Conservation (phyloP, 1,284 basidiomycete species). For the Anthracocystis walkeri region DNA sequence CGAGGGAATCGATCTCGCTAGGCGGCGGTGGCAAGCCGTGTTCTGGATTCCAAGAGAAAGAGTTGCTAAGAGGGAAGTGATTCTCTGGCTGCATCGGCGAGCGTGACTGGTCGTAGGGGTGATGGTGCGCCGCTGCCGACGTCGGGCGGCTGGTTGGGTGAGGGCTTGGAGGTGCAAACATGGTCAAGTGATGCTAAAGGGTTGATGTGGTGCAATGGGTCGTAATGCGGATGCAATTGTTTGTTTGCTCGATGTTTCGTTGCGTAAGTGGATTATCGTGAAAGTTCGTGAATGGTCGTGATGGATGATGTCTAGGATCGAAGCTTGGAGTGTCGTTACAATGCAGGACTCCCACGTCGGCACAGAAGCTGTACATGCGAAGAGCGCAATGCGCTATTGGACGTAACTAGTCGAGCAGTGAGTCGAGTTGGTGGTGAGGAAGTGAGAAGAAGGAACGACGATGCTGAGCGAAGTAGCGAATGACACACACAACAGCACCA, state of each 20-base stretch:
- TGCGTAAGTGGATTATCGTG: background rate
- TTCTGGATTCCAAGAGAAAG: constrained; percentile 53
- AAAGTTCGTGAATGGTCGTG: constrained; percentile 18
- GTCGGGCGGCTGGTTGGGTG: constrained; percentile 31
- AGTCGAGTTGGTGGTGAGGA: constrained; percentile 2
- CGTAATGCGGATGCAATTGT: background rate
- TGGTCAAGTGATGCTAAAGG: constrained; percentile 10
- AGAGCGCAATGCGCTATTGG: background rate
- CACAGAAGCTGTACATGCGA: constrained; percentile 4
- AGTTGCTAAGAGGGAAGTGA: constrained; percentile 23
- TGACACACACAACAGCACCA: background rate
- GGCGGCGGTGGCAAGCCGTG: constrained; percentile 59
- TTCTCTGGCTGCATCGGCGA: constrained; percentile 17
- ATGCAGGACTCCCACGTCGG: background rate
- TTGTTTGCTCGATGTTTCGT: background rate
- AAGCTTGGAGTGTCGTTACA: constrained; percentile 1
- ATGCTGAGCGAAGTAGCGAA: background rate
- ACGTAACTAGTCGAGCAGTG: background rate
- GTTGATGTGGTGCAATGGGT: background rate
- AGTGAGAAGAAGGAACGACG: constrained; percentile 2
- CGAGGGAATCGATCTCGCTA: constrained; percentile 42
- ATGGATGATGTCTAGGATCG: background rate
- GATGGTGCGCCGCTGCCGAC: constrained; percentile 36
- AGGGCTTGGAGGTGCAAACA: constrained; percentile 52
- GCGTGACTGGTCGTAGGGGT: constrained; percentile 11